These are phyloP conservation scores for Mycena metata DNA, from an alignment of 768 basidiomycete species.

Conservation along the genomic window DNA sequence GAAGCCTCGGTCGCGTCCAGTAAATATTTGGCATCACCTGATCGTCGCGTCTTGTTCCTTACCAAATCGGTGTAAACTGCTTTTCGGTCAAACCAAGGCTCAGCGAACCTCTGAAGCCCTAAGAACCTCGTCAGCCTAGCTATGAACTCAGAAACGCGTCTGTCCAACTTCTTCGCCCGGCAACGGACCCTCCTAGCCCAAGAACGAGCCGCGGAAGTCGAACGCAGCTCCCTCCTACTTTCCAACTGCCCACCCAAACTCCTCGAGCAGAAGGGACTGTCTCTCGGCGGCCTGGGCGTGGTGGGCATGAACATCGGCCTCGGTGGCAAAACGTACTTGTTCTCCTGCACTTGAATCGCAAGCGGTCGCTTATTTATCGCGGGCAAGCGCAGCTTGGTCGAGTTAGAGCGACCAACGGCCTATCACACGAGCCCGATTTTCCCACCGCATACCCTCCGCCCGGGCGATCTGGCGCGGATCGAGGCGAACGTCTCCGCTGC, in stretches of 20 bases:
- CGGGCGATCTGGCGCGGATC: conserved; percentile 91
- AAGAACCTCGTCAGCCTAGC: background rate
- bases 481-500: conserved; percentile 73
- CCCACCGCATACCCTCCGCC: conserved; percentile 91
- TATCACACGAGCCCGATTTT: conserved; percentile 79
- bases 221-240: conserved; percentile 81
- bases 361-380: conserved; percentile 37
- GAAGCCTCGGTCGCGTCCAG: background rate
- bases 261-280: conserved; percentile 90
- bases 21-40: conserved; percentile 7
- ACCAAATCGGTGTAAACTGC: background rate
- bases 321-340: conserved; percentile 88
- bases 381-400: conserved; percentile 76
- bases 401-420: conserved; percentile 86
- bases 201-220: conserved; percentile 90
- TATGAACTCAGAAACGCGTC: conserved; percentile 44
- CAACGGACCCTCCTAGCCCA: conserved; percentile 74
- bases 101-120: too few relatives aligned
- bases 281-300: conserved; percentile 80
- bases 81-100: background rate
- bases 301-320: conserved; percentile 84
- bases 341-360: background rate
- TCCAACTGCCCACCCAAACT: conserved; percentile 87
- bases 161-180: conserved; percentile 73
- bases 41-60: background rate